Base-by-base conservation (phyloP, 192 early-diverging fungal species). In the Coemansia sp. region DNA sequence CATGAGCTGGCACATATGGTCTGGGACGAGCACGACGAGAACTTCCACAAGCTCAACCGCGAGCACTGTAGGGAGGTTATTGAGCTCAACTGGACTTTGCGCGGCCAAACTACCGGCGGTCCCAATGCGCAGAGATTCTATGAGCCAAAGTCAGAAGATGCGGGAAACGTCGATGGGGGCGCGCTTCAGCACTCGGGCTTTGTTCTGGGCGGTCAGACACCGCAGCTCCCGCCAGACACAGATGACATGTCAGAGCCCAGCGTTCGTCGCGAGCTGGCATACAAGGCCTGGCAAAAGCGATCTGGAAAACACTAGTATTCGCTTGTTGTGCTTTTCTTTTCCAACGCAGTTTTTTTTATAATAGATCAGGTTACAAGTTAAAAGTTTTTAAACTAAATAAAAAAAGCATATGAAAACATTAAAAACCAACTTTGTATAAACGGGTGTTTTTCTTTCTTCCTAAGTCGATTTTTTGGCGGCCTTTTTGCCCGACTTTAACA, bases 401-500 rank as follows among this genome's bases (percentile, higher is more conserved):
- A n/a, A n/a, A n/a, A n/a, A n/a, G n/a, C n/a, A n/a, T n/a, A n/a
- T n/a, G n/a, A n/a, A n/a, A n/a, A n/a, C n/a, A n/a, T n/a, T n/a
- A n/a, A n/a, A n/a, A 18, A 14, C 6, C 17, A 49, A 25, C 18
- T 12, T 58, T 42, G 4, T 10, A 38, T 14, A 17, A 61, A 38
- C 28, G 38, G n/a, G 11, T 45, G 5, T 45, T 45, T 3, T 45
- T 11, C 12, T 17, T 12, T 42, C 4, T 12, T 18, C 0, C 71
- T 86, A 87, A 33, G 85, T 83, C 0, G 86, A 81, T 75, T 89
- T 91, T 80, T 92, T 93, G 42, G 83, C 84, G 31, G 86, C 83
- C 76, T 90, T 92, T 74, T 87, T 87, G 59, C 80, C 81, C 7
- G 85, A 87, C 75, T 91, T 91, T 70, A 94, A 89, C 89, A 95